These are phyloP conservation scores for Volvox africanus DNA, from an alignment of 139 green algal genomes.

Conservation along the genomic window DNA sequence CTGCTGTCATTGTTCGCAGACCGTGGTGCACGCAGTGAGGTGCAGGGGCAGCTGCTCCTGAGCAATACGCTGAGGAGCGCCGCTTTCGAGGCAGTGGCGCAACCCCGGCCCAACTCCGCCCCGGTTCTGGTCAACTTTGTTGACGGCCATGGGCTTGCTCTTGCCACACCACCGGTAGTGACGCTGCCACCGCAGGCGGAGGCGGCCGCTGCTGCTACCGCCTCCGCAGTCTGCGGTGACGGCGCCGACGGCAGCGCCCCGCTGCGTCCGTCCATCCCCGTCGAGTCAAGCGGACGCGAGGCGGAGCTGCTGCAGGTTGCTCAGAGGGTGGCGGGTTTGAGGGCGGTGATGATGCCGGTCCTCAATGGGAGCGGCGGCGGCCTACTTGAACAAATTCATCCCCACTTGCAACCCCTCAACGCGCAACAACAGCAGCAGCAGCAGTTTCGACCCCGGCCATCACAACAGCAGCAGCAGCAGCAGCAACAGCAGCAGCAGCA, in stretches of 20 bases:
- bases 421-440: background rate
- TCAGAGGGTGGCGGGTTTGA: background rate
- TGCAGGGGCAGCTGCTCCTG: background rate
- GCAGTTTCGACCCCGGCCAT: no score
- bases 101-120: slow-evolving; percentile 1
- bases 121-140: background rate
- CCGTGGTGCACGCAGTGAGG: slow-evolving; percentile 16
- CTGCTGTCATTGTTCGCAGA: slow-evolving; percentile 16
- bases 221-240: background rate
- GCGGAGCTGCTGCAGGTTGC: background rate
- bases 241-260: background rate
- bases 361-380: background rate
- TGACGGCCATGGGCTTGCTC: background rate
- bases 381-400: slow-evolving; percentile 1
- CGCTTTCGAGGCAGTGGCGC: background rate
- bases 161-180: background rate
- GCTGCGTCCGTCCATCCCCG: no score
- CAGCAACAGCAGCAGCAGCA: background rate
- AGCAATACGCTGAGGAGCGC: background rate
- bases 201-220: background rate
- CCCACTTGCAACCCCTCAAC: background rate
- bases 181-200: background rate
- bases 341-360: background rate
- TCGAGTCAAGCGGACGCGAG: no score
- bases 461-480: background rate